Evolutionary conservation across 176 grass and related monocot genomes (phyloP).

Genomic region (Leersia perrieri): DNA sequence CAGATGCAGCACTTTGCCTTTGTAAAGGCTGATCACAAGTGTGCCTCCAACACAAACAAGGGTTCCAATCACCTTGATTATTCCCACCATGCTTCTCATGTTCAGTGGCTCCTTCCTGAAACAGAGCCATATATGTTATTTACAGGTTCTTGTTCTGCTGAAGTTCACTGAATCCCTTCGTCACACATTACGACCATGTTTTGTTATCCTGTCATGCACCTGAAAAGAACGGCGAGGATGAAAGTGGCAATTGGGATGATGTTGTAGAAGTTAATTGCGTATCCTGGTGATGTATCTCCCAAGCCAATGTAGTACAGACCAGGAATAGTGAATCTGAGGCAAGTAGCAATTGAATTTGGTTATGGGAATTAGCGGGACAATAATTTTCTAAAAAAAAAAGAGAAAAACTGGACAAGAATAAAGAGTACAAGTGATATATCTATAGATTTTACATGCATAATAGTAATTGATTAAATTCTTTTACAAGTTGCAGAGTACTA

Average conservation of each 20-base stretch:
- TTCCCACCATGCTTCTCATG: conserved; percentile 37
- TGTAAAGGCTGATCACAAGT: conserved; percentile 45
- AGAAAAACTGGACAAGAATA: neutral
- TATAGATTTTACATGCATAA: neutral
- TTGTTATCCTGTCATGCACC: neutral
- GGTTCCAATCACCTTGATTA: conserved; percentile 41
- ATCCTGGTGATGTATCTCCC: conserved; percentile 45
- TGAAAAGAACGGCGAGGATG: conserved; percentile 42
- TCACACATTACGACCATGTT: neutral
- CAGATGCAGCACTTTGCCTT: conserved; percentile 37
- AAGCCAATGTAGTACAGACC: conserved; percentile 44
- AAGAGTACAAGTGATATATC: neutral
- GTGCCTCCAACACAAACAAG: conserved; percentile 41
- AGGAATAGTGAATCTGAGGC: conserved; percentile 39
- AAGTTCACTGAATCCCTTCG: neutral
- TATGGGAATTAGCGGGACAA: neutral
- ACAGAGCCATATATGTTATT: neutral
- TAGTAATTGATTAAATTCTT: neutral
- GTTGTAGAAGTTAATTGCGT: conserved; percentile 45
- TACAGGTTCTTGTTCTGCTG: neutral
- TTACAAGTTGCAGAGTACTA: neutral
- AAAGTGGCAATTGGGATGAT: conserved; percentile 43
- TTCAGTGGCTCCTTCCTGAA: conserved; percentile 36
- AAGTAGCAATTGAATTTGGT: neutral
- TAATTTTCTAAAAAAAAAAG: too few species aligned